Evolutionary conservation across 164 flowering plant species (phyloP).

Genomic region (Dillenia turbinata): DNA sequence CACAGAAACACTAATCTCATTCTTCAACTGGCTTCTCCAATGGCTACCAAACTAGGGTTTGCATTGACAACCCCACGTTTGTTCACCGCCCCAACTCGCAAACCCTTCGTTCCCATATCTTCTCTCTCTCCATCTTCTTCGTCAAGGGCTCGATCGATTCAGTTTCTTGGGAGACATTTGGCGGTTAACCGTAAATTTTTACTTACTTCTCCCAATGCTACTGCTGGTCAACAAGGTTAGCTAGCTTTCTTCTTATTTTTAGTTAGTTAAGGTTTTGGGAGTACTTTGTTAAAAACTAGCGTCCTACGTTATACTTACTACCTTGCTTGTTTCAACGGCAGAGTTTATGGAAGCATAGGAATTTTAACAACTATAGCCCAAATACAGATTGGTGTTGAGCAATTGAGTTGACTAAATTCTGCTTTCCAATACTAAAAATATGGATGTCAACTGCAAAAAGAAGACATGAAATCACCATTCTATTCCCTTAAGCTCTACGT

Average conservation of each 20-base stretch:
- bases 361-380: too few species aligned
- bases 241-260: neutral
- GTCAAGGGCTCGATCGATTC: slow-evolving; percentile 23
- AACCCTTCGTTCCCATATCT: slow-evolving; percentile 21
- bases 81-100: slow-evolving; percentile 23
- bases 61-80: slow-evolving; percentile 28
- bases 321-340: too few species aligned
- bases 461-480: too few species aligned
- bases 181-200: slow-evolving; percentile 26
- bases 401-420: too few species aligned
- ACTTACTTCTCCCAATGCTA: slow-evolving; percentile 35
- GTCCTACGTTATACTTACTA: too few species aligned
- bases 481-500: too few species aligned
- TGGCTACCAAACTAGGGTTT: slow-evolving; percentile 39
- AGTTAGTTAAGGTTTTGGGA: too few species aligned
- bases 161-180: slow-evolving; percentile 20
- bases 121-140: slow-evolving; percentile 19
- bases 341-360: too few species aligned
- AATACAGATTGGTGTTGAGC: too few species aligned
- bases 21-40: slow-evolving; percentile 1
- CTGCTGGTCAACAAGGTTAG: slow-evolving; percentile 58
- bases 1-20: neutral
- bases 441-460: too few species aligned
- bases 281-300: too few species aligned
- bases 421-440: too few species aligned